A percentile compares a stretch with the other conserved stretches of the same genome.
Conservation (phyloP, 345 rosid species). For the Toxicodendron radicans region DNA sequence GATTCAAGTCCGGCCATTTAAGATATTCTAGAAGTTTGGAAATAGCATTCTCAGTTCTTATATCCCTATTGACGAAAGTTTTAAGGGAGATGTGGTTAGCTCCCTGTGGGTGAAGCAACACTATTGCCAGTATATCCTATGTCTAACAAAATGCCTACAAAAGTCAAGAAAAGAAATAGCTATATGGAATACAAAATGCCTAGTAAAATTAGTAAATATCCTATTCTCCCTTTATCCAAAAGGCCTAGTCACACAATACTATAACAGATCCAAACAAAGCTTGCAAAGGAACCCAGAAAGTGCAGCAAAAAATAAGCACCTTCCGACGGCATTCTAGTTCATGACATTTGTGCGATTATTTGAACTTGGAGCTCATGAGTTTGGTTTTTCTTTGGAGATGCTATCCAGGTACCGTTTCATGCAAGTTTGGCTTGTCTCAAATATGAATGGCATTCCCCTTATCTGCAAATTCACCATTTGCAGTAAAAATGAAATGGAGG, state of each 20-base stretch:
- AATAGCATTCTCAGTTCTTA: not conserved
- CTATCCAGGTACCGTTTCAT: constrained; percentile 45
- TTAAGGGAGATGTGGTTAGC: not conserved
- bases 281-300: constrained; percentile 32
- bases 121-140: not conserved
- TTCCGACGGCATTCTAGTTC: constrained; percentile 17
- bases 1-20: too few relatives aligned
- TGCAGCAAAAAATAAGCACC: constrained; percentile 26
- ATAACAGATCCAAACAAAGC: not conserved
- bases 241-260: not conserved
- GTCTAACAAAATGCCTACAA: not conserved
- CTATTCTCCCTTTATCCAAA: not conserved
- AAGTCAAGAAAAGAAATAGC: not conserved
- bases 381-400: constrained; percentile 11
- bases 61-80: not conserved
- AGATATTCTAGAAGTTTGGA: too few relatives aligned
- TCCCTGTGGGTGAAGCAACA: not conserved
- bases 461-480: constrained; percentile 43
- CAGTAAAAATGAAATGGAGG: not conserved
- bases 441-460: constrained; percentile 57
- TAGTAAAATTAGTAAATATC: not conserved
- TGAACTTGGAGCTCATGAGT: constrained; percentile 11
- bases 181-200: not conserved
- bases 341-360: constrained; percentile 2
- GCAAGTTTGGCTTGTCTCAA: constrained; percentile 47